Conservation (phyloP, 75 land plant genomes). For the Sequoia sempervirens region DNA sequence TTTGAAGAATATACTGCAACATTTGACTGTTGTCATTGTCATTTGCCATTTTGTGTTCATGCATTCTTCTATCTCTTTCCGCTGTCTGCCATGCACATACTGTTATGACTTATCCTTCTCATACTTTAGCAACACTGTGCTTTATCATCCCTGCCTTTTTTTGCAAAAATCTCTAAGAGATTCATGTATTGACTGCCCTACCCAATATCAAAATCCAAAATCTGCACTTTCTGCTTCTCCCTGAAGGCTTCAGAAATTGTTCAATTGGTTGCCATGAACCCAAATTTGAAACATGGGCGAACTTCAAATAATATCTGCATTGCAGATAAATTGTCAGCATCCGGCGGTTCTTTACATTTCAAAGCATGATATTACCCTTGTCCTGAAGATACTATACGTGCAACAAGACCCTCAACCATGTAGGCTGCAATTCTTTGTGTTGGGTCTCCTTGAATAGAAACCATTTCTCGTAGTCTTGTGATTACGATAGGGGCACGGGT, state of each 20-base stretch:
- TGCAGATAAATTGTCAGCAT: too few species aligned
- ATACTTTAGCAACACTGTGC: too few species aligned
- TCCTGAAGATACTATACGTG: constrained; percentile 73
- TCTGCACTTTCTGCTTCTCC: constrained; percentile 68
- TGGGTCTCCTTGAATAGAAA: constrained; percentile 95
- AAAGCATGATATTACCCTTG: constrained; percentile 61
- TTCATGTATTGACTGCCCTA: constrained; percentile 83
- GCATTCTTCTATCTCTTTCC: too few species aligned
- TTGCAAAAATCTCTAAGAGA: constrained; percentile 61
- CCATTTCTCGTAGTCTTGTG: constrained; percentile 59
- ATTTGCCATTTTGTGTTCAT: too few species aligned
- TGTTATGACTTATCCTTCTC: too few species aligned
- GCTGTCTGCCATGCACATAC: too few species aligned
- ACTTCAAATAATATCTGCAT: too few species aligned
- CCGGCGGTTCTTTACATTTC: too few species aligned
- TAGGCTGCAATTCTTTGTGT: constrained; percentile 82
- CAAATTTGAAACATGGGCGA: constrained; percentile 95
- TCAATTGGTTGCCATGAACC: constrained; percentile 90
- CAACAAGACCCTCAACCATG: constrained; percentile 91
- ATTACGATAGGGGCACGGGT: too few species aligned
- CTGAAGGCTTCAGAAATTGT: constrained; percentile 76
- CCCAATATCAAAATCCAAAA: constrained; percentile 87
- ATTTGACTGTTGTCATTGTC: too few species aligned
- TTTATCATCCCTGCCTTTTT: too few species aligned
- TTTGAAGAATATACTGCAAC: too few species aligned